phyloP scores from a whole-genome alignment of 306 rosid species.

The Fragaria ananassa region DNA sequence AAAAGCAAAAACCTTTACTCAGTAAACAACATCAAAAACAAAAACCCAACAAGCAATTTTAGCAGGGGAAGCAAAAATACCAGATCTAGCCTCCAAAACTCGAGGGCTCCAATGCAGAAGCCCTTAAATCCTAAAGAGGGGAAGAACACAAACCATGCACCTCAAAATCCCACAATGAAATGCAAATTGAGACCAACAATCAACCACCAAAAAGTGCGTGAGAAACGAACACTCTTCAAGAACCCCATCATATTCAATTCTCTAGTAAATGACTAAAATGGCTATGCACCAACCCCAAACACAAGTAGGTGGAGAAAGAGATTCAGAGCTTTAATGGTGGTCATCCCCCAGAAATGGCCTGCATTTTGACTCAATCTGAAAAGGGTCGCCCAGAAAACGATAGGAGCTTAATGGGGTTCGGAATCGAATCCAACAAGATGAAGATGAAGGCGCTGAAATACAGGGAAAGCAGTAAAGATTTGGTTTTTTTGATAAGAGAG shows the following conservation, averaged over 20 bases:
- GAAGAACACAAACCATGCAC: constrained; percentile 22
- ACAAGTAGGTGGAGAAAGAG: constrained; percentile 17
- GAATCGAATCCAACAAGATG: not conserved
- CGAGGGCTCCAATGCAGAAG: constrained; percentile 10
- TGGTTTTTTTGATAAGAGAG: not conserved
- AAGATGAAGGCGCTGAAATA: constrained; percentile 1
- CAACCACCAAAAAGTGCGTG: constrained; percentile 31
- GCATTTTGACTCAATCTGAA: constrained; percentile 47
- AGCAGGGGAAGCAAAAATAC: constrained; percentile 40
- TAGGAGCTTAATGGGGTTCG: not conserved
- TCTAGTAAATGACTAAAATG: constrained; percentile 21
- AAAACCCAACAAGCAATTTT: constrained; percentile 23
- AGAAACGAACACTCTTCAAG: constrained; percentile 47
- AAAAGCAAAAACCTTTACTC: constrained; percentile 12
- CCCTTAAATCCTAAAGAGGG: constrained; percentile 14
- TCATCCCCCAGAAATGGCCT: constrained; percentile 17
- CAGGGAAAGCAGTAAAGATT: constrained; percentile 10
- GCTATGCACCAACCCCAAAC: constrained; percentile 17
- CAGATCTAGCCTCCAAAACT: constrained; percentile 32
- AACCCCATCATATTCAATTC: constrained; percentile 40
- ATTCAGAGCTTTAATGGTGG: constrained; percentile 32
- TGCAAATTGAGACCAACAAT: constrained; percentile 25
- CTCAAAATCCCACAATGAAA: constrained; percentile 35
- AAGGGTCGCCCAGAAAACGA: constrained; percentile 22
- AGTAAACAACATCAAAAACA: constrained; percentile 41